Percentiles rank a stretch among this genome's conserved stretches.
Evolutionary conservation across 345 rosid genomes (phyloP).

Genomic region (Eucalyptus tenuipes): DNA sequence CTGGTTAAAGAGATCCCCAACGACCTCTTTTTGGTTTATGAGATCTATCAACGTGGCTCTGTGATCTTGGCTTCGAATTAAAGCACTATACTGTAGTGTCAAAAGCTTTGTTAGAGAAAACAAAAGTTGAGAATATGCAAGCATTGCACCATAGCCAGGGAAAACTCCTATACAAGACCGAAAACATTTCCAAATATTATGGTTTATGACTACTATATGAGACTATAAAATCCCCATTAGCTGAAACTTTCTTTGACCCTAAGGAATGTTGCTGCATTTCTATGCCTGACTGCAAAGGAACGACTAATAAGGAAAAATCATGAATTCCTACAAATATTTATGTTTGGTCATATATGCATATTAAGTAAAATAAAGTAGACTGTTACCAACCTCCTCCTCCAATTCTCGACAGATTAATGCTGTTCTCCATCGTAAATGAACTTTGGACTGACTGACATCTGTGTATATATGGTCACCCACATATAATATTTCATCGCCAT

Average conservation of each 20-base stretch:
- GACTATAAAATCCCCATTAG: background rate
- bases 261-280: background rate
- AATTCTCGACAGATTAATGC: conserved; percentile 88
- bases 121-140: background rate
- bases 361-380: background rate
- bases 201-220: background rate
- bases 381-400: conserved; percentile 69
- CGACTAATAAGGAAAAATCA: background rate
- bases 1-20: conserved; percentile 92
- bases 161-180: background rate
- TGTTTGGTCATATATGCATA: background rate
- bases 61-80: conserved; percentile 52
- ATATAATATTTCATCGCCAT: conserved; percentile 92
- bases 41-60: conserved; percentile 69
- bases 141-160: background rate
- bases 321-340: background rate
- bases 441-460: conserved; percentile 92
- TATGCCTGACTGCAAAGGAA: background rate
- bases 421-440: conserved; percentile 91
- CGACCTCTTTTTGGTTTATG: conserved; percentile 79
- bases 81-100: conserved; percentile 63
- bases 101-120: background rate
- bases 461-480: conserved; percentile 98
- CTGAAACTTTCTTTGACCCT: background rate
- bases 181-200: background rate